Percentiles rank a stretch among this genome's conserved stretches.
Evolutionary conservation across 371 early-diverging fungal genomes (phyloP).

Genomic region (Mucor racemosus): DNA sequence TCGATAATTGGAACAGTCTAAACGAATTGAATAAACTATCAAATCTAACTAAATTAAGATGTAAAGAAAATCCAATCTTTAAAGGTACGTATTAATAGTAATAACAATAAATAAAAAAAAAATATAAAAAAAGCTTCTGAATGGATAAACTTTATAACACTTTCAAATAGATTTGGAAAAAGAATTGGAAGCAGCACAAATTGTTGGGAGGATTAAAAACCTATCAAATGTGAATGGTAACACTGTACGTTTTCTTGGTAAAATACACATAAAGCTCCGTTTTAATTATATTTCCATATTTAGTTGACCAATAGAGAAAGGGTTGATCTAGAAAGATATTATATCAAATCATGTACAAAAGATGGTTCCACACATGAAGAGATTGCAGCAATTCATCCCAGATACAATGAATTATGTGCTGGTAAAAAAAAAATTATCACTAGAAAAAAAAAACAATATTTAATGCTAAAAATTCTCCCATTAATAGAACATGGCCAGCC

Average conservation of each 20-base stretch:
- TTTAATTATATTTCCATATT: background rate
- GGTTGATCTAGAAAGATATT: conserved; percentile 77
- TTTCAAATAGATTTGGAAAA: background rate
- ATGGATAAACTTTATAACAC: background rate
- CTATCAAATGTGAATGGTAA: conserved; percentile 43
- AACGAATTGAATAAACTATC: conserved; percentile 51
- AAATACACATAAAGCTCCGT: background rate
- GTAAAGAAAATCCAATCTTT: conserved; percentile 58
- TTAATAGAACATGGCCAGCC: conserved; percentile 59
- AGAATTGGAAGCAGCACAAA: conserved; percentile 33
- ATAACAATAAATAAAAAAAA: too few species aligned
- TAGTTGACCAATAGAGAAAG: conserved; percentile 59
- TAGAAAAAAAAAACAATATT: too few species aligned
- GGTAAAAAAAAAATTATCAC: conserved; percentile 32
- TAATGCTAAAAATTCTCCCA: background rate
- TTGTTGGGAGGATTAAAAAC: conserved; percentile 43
- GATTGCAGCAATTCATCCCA: conserved; percentile 57
- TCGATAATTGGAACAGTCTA: conserved; percentile 48
- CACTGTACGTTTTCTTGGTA: conserved; percentile 32
- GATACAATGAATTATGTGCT: conserved; percentile 58
- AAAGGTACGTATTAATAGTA: conserved; percentile 34
- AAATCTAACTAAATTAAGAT: conserved; percentile 44
- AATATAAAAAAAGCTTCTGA: background rate
- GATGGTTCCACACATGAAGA: conserved; percentile 43
- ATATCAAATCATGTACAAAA: conserved; percentile 56